Evolutionary conservation across 768 basidiomycete species (phyloP).

Genomic region (Rhodocollybia butyracea): DNA sequence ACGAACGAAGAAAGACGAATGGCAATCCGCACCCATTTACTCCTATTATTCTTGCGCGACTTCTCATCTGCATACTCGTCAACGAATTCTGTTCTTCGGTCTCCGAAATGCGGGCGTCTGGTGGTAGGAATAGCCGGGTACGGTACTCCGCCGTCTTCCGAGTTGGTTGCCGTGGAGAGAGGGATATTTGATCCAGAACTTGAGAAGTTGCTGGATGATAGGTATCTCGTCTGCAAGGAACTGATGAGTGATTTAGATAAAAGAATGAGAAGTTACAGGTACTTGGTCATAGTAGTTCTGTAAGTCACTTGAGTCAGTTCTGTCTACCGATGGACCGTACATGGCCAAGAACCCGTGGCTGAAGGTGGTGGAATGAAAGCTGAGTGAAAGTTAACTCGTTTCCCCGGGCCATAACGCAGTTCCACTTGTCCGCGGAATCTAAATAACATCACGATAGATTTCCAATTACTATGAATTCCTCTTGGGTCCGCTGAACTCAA

Average conservation of each 20-base stretch:
- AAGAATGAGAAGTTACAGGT: background rate
- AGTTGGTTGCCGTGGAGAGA: background rate
- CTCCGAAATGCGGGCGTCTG: conserved; percentile 4
- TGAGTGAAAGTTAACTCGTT: too few species aligned
- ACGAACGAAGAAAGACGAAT: background rate
- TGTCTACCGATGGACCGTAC: too few species aligned
- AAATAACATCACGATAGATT: too few species aligned
- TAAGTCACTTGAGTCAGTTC: conserved; percentile 4
- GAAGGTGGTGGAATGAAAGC: too few species aligned
- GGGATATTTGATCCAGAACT: conserved; percentile 3
- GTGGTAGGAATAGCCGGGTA: background rate
- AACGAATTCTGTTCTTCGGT: conserved; percentile 1
- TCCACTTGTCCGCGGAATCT: too few species aligned
- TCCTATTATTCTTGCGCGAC: background rate
- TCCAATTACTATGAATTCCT: too few species aligned
- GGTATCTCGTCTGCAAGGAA: background rate
- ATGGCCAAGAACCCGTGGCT: too few species aligned
- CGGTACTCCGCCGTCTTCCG: background rate
- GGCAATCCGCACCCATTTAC: background rate
- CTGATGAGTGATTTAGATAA: background rate
- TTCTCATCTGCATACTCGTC: conserved; percentile 1
- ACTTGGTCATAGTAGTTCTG: conserved; percentile 7
- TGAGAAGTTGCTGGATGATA: background rate
- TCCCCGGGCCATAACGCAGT: too few species aligned
- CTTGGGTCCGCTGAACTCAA: too few species aligned